These are phyloP conservation scores for Apiotrichum akiyoshidainum DNA, from an alignment of 1,284 basidiomycete species.

Conservation along the genomic window DNA sequence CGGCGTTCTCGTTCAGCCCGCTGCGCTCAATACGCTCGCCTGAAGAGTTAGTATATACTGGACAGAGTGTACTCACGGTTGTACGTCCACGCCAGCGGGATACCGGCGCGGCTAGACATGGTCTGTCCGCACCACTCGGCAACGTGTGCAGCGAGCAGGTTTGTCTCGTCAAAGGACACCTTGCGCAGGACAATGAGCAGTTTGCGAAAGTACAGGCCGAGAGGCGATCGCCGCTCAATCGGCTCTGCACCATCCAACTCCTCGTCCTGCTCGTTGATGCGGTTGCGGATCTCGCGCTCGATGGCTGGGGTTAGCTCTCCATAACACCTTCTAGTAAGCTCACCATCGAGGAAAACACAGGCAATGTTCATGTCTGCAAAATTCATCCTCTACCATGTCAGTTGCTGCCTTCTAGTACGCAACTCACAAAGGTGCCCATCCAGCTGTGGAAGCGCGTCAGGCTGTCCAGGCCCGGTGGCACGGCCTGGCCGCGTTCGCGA, in stretches of 20 bases:
- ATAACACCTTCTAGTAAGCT: too few species aligned
- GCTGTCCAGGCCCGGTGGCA: conserved; percentile 17
- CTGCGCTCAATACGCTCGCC: background rate
- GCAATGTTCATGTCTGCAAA: conserved; percentile 33
- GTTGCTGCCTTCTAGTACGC: background rate
- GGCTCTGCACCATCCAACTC: conserved; percentile 13
- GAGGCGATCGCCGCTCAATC: conserved; percentile 35
- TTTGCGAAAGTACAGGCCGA: conserved; percentile 42
- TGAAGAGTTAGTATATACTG: background rate
- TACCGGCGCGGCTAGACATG: background rate
- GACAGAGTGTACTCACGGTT: background rate
- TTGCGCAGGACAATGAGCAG: conserved; percentile 36
- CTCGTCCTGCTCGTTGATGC: conserved; percentile 38
- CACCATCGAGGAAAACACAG: conserved; percentile 34
- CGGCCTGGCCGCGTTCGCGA: conserved; percentile 25
- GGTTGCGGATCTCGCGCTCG: conserved; percentile 34
- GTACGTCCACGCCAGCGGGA: background rate
- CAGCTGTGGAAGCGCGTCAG: conserved; percentile 29
- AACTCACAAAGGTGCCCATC: conserved; percentile 34
- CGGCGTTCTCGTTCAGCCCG: background rate
- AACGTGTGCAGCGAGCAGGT: conserved; percentile 30
- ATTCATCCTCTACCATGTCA: conserved; percentile 12
- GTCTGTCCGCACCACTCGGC: conserved; percentile 36
- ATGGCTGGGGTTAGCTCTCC: conserved; percentile 24
- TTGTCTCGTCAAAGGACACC: conserved; percentile 43